phyloP scores from a whole-genome alignment of 352 stramenopile species.

The Phytophthora sp. region DNA sequence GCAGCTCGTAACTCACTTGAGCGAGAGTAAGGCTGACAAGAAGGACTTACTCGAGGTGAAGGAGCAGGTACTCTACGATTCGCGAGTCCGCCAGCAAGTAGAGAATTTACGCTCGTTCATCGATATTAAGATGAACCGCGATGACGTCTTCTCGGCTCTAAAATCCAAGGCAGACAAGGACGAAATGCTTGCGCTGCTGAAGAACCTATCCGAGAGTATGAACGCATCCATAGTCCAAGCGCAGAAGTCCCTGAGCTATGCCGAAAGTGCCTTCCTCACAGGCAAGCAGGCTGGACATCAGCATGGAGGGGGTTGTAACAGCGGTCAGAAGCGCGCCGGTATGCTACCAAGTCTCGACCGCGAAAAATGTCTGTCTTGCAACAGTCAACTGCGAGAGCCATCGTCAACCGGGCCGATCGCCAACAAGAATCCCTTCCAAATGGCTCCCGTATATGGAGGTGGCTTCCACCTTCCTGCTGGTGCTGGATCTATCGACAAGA shows the following conservation, averaged over 20 bases:
- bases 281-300: constrained; percentile 65
- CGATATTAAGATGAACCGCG: constrained; percentile 90
- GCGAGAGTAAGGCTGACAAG: constrained; percentile 85
- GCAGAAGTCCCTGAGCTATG: constrained; percentile 63
- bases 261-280: constrained; percentile 77
- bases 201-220: constrained; percentile 82
- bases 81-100: constrained; percentile 82
- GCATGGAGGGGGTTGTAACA: constrained; percentile 36
- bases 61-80: constrained; percentile 89
- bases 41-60: constrained; percentile 88
- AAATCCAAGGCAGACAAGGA: constrained; percentile 89
- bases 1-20: constrained; percentile 80
- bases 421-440: constrained; percentile 76
- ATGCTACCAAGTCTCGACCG: constrained; percentile 79
- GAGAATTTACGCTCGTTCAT: constrained; percentile 88
- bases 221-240: constrained; percentile 79
- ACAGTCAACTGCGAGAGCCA: constrained; percentile 65
- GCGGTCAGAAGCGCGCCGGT: constrained; percentile 50
- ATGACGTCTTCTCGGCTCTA: constrained; percentile 83
- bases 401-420: constrained; percentile 24
- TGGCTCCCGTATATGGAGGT: constrained; percentile 71
- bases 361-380: constrained; percentile 81
- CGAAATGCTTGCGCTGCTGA: constrained; percentile 82
- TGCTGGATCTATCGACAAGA: constrained; percentile 48
- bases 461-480: constrained; percentile 63